Conservation (phyloP, 73 alveolate genomes). For the Blepharisma japonicum region DNA sequence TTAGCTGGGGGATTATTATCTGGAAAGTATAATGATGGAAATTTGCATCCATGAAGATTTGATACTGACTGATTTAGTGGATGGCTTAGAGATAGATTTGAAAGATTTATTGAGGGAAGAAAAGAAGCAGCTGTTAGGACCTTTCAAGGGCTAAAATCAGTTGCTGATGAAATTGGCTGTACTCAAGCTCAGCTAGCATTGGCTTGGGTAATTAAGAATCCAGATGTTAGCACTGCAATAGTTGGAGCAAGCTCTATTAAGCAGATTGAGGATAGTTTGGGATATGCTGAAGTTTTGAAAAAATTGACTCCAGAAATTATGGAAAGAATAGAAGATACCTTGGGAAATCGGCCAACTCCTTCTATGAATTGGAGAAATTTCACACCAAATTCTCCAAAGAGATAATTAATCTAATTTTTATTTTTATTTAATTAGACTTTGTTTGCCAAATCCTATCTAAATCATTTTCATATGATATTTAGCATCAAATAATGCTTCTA, state of each 20-base stretch:
- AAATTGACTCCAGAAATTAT: constrained; percentile 35
- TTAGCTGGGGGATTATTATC: constrained; percentile 85
- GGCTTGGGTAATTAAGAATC: constrained; percentile 42
- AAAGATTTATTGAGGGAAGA: not conserved
- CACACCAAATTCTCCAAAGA: not conserved
- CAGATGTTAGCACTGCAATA: constrained; percentile 37
- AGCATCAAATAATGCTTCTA: no score
- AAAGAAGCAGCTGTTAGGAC: constrained; percentile 24
- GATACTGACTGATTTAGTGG: constrained; percentile 26
- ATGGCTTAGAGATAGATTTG: not conserved
- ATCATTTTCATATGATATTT: no score
- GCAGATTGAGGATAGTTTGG: constrained; percentile 29
- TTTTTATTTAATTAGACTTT: no score
- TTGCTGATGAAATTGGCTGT: constrained; percentile 41
- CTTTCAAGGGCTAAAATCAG: constrained; percentile 34
- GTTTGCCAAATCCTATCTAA: no score
- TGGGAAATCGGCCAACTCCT: constrained; percentile 34
- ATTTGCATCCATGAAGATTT: constrained; percentile 75
- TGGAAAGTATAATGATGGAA: constrained; percentile 93
- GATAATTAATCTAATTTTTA: not conserved
- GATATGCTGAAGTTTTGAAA: constrained; percentile 26
- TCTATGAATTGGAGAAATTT: constrained; percentile 27
- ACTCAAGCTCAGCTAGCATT: constrained; percentile 41
- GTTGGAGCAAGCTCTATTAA: constrained; percentile 26
- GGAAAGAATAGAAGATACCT: constrained; percentile 20